Evolutionary conservation across 2,329 filamentous ascomycete species (phyloP).

Genomic region (Diaporthe sp.): DNA sequence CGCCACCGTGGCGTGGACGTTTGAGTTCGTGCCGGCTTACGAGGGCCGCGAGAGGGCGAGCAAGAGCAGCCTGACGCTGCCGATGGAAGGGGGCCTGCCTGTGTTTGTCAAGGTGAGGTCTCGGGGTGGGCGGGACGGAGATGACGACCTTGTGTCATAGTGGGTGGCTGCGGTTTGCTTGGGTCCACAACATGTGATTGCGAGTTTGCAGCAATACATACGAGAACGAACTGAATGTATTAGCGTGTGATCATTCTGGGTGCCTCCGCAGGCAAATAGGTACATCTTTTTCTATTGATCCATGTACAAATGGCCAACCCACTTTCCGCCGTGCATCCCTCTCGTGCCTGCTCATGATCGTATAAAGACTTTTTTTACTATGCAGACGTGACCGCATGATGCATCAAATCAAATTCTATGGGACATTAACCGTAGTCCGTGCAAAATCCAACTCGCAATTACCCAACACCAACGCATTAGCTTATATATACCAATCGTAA

Average conservation of each 20-base stretch:
- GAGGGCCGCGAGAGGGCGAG: slow-evolving; percentile 63
- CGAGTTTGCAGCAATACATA: not conserved
- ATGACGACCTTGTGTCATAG: not conserved
- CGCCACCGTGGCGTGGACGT: slow-evolving; percentile 61
- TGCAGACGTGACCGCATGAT: slow-evolving; percentile 27
- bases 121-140: slow-evolving; percentile 6
- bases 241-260: slow-evolving; percentile 11
- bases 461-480: slow-evolving; percentile 26
- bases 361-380: slow-evolving; percentile 8
- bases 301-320: not conserved
- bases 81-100: slow-evolving; percentile 73
- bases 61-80: slow-evolving; percentile 73
- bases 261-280: slow-evolving; percentile 21
- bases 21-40: slow-evolving; percentile 63
- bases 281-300: slow-evolving; percentile 8
- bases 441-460: slow-evolving; percentile 7
- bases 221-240: not conserved
- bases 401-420: slow-evolving; percentile 28
- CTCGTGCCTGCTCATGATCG: slow-evolving; percentile 10
- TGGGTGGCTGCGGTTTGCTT: too few relatives aligned
- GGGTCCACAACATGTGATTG: too few relatives aligned
- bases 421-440: slow-evolving; percentile 22
- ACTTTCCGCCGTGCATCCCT: not conserved
- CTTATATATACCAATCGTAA: not conserved
- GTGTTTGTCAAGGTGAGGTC: slow-evolving; percentile 52